Evolutionary conservation across 371 early-diverging fungal species (phyloP), one percentile per base, ranked within the genome.

Genomic region (Sporodiniella umbellata): DNA sequence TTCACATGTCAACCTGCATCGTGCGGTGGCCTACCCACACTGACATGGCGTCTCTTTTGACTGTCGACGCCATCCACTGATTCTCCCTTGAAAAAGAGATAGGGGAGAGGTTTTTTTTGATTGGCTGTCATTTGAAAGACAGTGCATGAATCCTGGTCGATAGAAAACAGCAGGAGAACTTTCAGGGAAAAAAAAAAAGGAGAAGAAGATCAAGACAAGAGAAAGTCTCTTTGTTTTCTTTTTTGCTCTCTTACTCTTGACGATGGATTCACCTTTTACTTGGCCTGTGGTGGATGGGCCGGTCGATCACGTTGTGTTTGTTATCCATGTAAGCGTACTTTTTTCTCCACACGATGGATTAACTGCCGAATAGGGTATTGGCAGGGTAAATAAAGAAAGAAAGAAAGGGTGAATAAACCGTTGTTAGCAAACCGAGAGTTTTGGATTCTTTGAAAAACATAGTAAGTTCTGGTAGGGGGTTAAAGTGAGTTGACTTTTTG

Each of bases 371-470:
- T 51, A 74, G 74, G 86, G 86, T 30, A 85, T 85, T 75, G 86
- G 86, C n/a, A 73, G 78, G 54, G 73, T 69, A 58, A 48, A 40
- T 23, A 25, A 23, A n/a, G 47, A 31, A 19, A 31, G 33, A n/a
- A 42, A 21, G 17, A 18, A 21, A 14, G 4, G 22, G 21, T n/a
- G 19, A 23, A n/a, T 35, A 8, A 35, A 35, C 35, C 15, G 12
- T 14, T 35, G n/a, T n/a, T 48, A 73, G 67, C 82, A 82, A 69
- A 70, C 76, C 4, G 80, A 80, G 30, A 67, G 72, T 33, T 71
- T 70, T 56, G 83, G 82, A 0, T 72, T 75, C 38, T 82, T 82
- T 54, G 68, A 64, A 37, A 68, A 79, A 31, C 78, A 81, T 52
- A 56, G 72, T 69, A 64, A 35, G 35, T n/a, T 28, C 11, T 14